Evolutionary conservation across 495 filamentous ascomycete species (phyloP), one percentile per base, ranked within the genome.

Genomic region (Penicillium manginii): DNA sequence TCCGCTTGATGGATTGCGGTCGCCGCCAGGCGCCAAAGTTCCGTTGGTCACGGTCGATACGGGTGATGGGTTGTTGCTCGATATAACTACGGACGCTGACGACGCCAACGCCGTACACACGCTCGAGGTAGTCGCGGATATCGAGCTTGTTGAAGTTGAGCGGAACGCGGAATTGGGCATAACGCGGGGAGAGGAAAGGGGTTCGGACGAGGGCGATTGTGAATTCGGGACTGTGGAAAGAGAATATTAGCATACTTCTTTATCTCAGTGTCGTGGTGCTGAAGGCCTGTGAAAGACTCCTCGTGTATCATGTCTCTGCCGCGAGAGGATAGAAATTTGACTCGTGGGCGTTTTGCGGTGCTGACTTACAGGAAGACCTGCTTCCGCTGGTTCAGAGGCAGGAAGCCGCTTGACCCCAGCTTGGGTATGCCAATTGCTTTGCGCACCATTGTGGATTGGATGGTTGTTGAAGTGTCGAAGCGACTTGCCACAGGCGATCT

Each of bases 101-200:
- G 35, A 85, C 83, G 48, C 81, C 73, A 54, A 94, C 84, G 49
- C 81, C 78, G 75, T 97, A 96, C 18, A 73, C 81, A 67, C 91
- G 80, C 65, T 84, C 83, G 48, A 97, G 87, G 78, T 96, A 97
- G 80, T 96, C 91, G 69, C 89, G 88, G 23, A 96, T 72, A 73
- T 96, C 92, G 62, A 96, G 85, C 76, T 97, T 96, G 83, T 89
- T 92, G 80, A 96, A 88, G 59, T 83, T 85, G 66, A 97, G 82
- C 15, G 92, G 92, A 43, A 96, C 92, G 66, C 83, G 78, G 83
- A 97, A 97, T 50, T 85, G 84, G 47, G 91, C 93, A 64, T 87
- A 89, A 73, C 84, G 88, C 26, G 92, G 83, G 23, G 88, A 87
- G 65, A 90, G 85, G 65, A 81, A 82, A 32, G 84, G 82, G 29